phyloP scores from a whole-genome alignment of 331 rosid species.

The Phaseolus coccineus region DNA sequence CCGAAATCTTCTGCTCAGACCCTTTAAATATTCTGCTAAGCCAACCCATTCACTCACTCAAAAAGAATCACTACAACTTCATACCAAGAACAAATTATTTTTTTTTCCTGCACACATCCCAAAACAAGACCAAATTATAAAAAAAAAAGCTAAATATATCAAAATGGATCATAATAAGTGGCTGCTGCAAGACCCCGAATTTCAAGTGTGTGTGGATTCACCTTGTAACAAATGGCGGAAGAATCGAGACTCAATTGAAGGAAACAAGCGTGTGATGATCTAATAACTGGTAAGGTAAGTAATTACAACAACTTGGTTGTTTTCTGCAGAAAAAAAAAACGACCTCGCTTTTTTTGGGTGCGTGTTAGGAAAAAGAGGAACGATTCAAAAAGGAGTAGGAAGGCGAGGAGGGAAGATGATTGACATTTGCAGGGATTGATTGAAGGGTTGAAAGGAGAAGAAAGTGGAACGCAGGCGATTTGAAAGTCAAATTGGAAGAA shows the following conservation, averaged over 20 bases:
- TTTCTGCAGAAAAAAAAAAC: not conserved
- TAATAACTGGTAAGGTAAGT: constrained; percentile 35
- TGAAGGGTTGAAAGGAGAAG: not conserved
- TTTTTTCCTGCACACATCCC: constrained; percentile 52
- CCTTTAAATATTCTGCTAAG: constrained; percentile 90
- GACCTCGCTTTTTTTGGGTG: not conserved
- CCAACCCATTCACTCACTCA: constrained; percentile 77
- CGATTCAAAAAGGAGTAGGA: constrained; percentile 41
- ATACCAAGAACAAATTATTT: constrained; percentile 1
- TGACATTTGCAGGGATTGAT: constrained; percentile 45
- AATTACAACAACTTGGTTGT: constrained; percentile 18
- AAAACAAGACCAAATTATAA: not conserved
- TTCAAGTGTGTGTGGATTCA: constrained; percentile 50
- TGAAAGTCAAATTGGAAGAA: constrained; percentile 68
- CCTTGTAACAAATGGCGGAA: constrained; percentile 52
- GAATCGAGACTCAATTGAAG: constrained; percentile 53
- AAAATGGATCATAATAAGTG: not conserved
- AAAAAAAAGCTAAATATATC: constrained; percentile 39
- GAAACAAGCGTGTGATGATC: constrained; percentile 49
- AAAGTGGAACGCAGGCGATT: constrained; percentile 46
- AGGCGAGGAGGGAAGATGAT: constrained; percentile 47
- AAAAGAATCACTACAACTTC: constrained; percentile 54
- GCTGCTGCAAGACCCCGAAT: constrained; percentile 40
- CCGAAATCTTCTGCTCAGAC: constrained; percentile 77
- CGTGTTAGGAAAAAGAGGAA: constrained; percentile 45